phyloP scores from a whole-genome alignment of 2,329 filamentous ascomycete genomes.

The Trichophyton benhamiae region DNA sequence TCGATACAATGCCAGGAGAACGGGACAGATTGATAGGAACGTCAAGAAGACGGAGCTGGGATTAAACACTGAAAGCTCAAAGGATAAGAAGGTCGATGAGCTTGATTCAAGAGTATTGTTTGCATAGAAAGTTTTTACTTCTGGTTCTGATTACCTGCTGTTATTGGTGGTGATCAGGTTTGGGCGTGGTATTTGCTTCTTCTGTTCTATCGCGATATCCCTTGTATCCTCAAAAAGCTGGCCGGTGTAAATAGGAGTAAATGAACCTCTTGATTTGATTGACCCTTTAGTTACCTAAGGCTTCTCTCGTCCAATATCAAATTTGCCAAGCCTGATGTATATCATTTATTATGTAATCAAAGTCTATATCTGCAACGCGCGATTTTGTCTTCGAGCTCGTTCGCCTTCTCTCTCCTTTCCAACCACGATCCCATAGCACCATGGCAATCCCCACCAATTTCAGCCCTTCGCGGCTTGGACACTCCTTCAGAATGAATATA shows the following conservation, averaged over 20 bases:
- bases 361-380: background rate
- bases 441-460: conserved; percentile 8
- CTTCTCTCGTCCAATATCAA: background rate
- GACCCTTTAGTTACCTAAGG: background rate
- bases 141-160: background rate
- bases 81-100: conserved; percentile 51
- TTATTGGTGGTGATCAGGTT: background rate
- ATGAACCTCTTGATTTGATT: background rate
- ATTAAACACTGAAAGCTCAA: conserved; percentile 55
- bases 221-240: background rate
- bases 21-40: conserved; percentile 58
- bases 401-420: background rate
- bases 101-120: conserved; percentile 69
- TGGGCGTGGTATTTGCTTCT: background rate
- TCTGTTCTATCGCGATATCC: background rate
- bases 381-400: background rate
- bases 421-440: conserved; percentile 5
- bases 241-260: background rate
- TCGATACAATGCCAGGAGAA: conserved; percentile 63
- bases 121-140: conserved; percentile 38
- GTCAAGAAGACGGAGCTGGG: conserved; percentile 67
- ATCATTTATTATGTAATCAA: background rate
- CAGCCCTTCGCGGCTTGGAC: conserved; percentile 9
- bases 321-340: background rate
- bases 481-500: background rate